Evolutionary conservation across 2,329 filamentous ascomycete species (phyloP).

Genomic region (Ophioceras dolichostomum): DNA sequence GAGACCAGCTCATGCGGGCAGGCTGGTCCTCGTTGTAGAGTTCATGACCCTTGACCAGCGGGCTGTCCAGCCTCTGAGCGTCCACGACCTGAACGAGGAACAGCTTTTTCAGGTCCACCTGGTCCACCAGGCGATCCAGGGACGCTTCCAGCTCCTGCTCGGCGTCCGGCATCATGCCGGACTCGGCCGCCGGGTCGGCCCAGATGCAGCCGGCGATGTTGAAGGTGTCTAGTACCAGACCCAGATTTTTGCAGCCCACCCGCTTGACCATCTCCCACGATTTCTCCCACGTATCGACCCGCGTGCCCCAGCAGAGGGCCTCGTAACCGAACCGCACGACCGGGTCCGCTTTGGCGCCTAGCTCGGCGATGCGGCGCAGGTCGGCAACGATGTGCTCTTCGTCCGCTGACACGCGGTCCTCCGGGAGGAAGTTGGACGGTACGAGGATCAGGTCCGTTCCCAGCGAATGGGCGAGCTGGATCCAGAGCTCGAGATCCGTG

Average conservation of each 20-base stretch:
- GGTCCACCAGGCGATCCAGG: slow-evolving; percentile 28
- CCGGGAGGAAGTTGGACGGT: slow-evolving; percentile 42
- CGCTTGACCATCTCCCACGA: slow-evolving; percentile 40
- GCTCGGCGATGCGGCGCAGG: slow-evolving; percentile 39
- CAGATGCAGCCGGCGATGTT: slow-evolving; percentile 47
- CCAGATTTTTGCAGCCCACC: slow-evolving; percentile 45
- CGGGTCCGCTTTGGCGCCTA: slow-evolving; percentile 33
- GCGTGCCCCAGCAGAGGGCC: slow-evolving; percentile 45
- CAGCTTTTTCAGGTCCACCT: slow-evolving; percentile 37
- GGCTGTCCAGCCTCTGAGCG: slow-evolving; percentile 39
- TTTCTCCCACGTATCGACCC: slow-evolving; percentile 46
- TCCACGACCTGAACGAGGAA: slow-evolving; percentile 54
- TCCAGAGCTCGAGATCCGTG: slow-evolving; percentile 46
- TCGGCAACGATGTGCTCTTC: slow-evolving; percentile 36
- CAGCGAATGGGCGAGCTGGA: slow-evolving; percentile 41
- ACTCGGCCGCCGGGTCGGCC: slow-evolving; percentile 35
- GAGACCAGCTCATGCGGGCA: slow-evolving; percentile 49
- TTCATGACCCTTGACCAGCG: slow-evolving; percentile 35
- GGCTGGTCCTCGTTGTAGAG: slow-evolving; percentile 41
- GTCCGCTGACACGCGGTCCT: slow-evolving; percentile 15
- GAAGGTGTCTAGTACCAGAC: slow-evolving; percentile 50
- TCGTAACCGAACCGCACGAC: slow-evolving; percentile 51
- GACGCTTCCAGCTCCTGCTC: slow-evolving; percentile 31
- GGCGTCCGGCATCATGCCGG: slow-evolving; percentile 27
- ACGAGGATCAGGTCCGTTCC: slow-evolving; percentile 50